Base-by-base conservation (phyloP, 495 filamentous ascomycete genomes). In the Antarctomyces pellizariae region DNA sequence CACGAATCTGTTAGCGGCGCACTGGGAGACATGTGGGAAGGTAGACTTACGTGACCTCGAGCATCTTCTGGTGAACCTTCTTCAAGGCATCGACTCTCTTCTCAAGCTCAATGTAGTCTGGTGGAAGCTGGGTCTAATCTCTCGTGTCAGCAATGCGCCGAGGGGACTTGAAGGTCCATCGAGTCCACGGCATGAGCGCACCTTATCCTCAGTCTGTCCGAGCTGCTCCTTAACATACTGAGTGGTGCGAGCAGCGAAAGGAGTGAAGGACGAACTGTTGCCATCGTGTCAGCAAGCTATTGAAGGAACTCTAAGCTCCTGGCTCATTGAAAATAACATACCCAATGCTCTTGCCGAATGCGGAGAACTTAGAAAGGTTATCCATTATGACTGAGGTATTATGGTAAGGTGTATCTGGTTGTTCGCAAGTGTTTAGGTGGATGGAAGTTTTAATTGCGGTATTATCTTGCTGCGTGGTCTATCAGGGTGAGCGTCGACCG, bases 1-100 rank as follows among this genome's bases (percentile, higher is more conserved):
- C n/a, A 25, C 10, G 7, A 21, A 25, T 23, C 32, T 20, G 21
- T 42, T 21, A 40, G 35, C 22, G 34, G 25, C 26, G 27, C 16
- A 9, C 17, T n/a, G 4, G 21, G 18, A 7, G 19, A 30, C 6
- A 25, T 22, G 13, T 18, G 29, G 11, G 12, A 13, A 17, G 13
- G 15, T 18, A n/a, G 26, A 66, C 80, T 48, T 59, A 93, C 83
- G 86, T 95, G 45, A 93, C 89, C 30, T 76, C 66, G 23, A 97
- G 67, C 53, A 97, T 72, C 60, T 91, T 86, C 56, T 90, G 79
- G 46, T 97, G 86, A 20, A 86, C 84, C 41, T 75, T 71, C 62
- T 90, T 95, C 44, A 97, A 59, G 34, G 86, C 86, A 68, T 97
- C 86, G 46, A 97, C 79, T 36, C 89, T 71, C 62, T 92, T 93